Base-by-base conservation (phyloP, 2,329 filamentous ascomycete genomes). In the Clarireedia homoeocarpa region DNA sequence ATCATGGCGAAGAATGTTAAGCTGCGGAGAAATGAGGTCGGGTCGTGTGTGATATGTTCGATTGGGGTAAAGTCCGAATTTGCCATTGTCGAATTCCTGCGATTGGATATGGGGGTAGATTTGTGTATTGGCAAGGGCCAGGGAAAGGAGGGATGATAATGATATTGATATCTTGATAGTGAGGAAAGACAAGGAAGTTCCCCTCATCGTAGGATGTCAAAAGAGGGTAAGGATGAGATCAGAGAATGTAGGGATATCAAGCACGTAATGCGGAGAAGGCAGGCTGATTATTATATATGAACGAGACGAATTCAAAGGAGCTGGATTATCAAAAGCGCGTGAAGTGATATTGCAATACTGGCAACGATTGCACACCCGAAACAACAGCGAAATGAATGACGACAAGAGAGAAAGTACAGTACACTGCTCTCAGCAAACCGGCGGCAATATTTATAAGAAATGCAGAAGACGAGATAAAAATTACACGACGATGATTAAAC, bases 1-100 rank as follows among this genome's bases (percentile, higher is more conserved):
- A 48, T 55, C 42, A 15, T 45, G 48, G 42, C 49, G 34, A 6
- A 57, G 51, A 20, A 60, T 44, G 48, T 62, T 61, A 17, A 60
- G 53, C 10, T 40, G 50, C 14, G 58, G 59, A 2, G 58, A 58
- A 9, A 50, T 57, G 27, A 69, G 61, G 15, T 67, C 53, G 5
- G 66, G 60, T 9, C 63, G 63, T 5, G 70, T 69, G 7, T 63
- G 60, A 57, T 68, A 73, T 2, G 63, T 64, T 34, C 69, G 65
- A 39, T 66, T 66, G 7, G 71, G 70, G 61, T 71, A 72, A 5
- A 64, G 52, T 26, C 71, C 72, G 40, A 67, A 70, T 1, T 62
- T 59, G 17, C 67, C 68, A 12, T 63, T 49, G 44, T 74, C 71
- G 58, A 71, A 73, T 6, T 59, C 57, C 30, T 59, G 59, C 9